A percentile compares a stretch with the other conserved stretches of the same genome.
These are phyloP conservation scores for Lactarius sp. DNA, from an alignment of 768 basidiomycete genomes.

Conservation along the genomic window DNA sequence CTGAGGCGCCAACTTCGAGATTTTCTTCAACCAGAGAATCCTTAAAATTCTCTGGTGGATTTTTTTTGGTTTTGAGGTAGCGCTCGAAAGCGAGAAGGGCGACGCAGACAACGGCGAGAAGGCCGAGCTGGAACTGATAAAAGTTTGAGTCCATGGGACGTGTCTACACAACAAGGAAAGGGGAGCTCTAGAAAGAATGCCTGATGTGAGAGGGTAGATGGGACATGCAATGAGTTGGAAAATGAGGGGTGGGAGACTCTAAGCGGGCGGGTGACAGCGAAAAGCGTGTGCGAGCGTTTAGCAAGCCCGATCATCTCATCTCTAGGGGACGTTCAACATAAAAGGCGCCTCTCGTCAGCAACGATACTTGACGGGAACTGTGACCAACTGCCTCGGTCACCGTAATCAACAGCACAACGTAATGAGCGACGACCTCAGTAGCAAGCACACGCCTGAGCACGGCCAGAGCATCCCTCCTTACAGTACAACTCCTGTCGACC, in stretches of 20 bases:
- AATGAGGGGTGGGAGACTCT: neutral
- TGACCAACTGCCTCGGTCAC: neutral
- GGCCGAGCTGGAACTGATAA: slow-evolving; percentile 31
- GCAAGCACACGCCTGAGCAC: neutral
- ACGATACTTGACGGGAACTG: neutral
- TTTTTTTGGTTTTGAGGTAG: slow-evolving; percentile 24
- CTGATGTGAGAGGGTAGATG: neutral
- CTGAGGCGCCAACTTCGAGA: slow-evolving; percentile 13
- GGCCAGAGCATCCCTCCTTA: slow-evolving; percentile 5
- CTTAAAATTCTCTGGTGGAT: neutral
- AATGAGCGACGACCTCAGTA: neutral
- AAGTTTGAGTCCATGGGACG: slow-evolving; percentile 22
- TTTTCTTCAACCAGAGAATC: slow-evolving; percentile 12
- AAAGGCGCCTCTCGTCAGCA: neutral
- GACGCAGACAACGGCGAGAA: slow-evolving; percentile 26
- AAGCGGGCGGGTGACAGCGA: neutral
- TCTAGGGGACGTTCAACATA: no score
- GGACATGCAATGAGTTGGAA: neutral
- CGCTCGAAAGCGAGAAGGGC: slow-evolving; percentile 26
- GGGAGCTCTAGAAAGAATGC: neutral
- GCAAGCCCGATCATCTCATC: neutral
- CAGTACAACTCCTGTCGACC: slow-evolving; percentile 26
- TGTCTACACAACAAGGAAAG: neutral
- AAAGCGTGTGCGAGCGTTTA: neutral
- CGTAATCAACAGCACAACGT: neutral